Percentiles rank a stretch among this genome's conserved stretches.
Evolutionary conservation across 164 flowering plant genomes (phyloP).

Genomic region (Magnolia sinica): DNA sequence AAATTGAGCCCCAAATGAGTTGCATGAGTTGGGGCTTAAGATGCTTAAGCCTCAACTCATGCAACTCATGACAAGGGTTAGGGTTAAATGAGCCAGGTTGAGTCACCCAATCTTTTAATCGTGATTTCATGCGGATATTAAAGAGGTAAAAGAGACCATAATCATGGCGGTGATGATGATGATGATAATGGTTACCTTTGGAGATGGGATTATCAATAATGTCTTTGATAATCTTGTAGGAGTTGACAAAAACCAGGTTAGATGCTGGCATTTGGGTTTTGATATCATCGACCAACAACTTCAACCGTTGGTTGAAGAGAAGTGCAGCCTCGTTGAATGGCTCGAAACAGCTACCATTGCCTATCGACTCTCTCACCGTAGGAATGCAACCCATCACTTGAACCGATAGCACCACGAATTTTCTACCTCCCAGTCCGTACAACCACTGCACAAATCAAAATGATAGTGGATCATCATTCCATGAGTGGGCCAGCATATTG

Average conservation of each 20-base stretch:
- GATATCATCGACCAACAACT: conserved; percentile 27
- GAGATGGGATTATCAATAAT: conserved; percentile 36
- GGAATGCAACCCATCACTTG: conserved; percentile 62
- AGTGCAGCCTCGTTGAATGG: conserved; percentile 38
- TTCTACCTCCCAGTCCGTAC: conserved; percentile 52
- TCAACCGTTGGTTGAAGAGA: conserved; percentile 44
- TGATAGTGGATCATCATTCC: too few relatives aligned
- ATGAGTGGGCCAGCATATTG: too few relatives aligned
- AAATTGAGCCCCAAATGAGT: too few relatives aligned
- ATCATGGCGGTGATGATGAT: too few relatives aligned
- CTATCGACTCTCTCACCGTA: conserved; percentile 10
- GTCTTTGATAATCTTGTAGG: conserved; percentile 42
- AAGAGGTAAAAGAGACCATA: too few relatives aligned
- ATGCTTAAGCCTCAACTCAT: too few relatives aligned
- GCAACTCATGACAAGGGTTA: too few relatives aligned
- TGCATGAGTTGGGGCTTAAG: too few relatives aligned
- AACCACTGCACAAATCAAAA: conserved; percentile 40
- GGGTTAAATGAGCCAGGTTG: too few relatives aligned
- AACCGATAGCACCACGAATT: conserved; percentile 48
- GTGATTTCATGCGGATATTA: too few relatives aligned
- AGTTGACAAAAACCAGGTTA: conserved; percentile 40
- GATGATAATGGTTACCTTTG: conserved; percentile 32
- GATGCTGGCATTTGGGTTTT: conserved; percentile 45
- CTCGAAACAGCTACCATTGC: conserved; percentile 29
- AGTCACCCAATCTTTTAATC: too few relatives aligned